Evolutionary conservation across 73 alveolate genomes (phyloP).

Genomic region (Stentor roeselii): DNA sequence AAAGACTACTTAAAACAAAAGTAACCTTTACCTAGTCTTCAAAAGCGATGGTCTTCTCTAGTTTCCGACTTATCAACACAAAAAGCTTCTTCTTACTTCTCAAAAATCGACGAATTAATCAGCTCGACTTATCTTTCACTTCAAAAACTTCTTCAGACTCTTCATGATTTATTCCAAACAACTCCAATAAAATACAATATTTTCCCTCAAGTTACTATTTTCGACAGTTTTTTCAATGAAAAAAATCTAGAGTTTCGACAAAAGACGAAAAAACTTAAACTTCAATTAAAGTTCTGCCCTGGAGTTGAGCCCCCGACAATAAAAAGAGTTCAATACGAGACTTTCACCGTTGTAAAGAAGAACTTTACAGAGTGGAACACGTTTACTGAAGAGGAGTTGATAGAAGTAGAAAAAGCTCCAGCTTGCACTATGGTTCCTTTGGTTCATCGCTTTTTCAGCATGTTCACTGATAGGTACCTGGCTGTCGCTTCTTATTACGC

Average conservation of each 20-base stretch:
- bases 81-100: background rate
- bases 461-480: background rate
- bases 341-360: background rate
- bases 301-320: constrained; percentile 24
- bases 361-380: constrained; percentile 3
- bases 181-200: background rate
- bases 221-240: background rate
- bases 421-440: constrained; percentile 11
- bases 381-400: background rate
- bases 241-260: background rate
- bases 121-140: background rate
- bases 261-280: constrained; percentile 16
- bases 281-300: constrained; percentile 8
- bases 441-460: background rate
- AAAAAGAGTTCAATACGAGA: background rate
- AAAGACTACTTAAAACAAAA: background rate
- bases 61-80: background rate
- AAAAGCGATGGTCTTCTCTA: background rate
- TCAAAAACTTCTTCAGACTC: background rate
- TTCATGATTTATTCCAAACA: background rate
- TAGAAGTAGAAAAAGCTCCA: background rate
- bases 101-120: background rate
- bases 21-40: background rate
- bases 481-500: constrained; percentile 16
- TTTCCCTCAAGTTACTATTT: background rate